These are phyloP conservation scores for Aspergillus cavernicola DNA, from an alignment of 495 filamentous ascomycete genomes.

Conservation along the genomic window DNA sequence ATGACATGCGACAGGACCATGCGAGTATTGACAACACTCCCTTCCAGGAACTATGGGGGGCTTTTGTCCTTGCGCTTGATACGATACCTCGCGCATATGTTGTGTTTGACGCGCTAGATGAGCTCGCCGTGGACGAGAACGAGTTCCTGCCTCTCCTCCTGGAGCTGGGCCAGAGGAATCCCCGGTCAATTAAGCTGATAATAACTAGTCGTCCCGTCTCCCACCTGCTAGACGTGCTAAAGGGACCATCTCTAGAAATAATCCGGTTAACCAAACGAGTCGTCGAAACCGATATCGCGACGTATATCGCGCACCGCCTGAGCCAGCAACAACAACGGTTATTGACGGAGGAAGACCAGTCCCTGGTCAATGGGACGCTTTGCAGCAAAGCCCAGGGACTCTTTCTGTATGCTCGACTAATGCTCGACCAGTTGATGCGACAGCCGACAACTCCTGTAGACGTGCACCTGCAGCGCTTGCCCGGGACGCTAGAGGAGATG, in stretches of 20 bases:
- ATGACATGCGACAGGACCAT: too few species aligned
- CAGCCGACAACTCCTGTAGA: neutral
- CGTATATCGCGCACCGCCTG: constrained; percentile 30
- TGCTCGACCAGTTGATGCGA: constrained; percentile 37
- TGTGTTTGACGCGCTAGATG: too few species aligned
- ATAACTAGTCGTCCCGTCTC: constrained; percentile 39
- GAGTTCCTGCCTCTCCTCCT: constrained; percentile 13
- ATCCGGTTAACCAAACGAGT: constrained; percentile 30
- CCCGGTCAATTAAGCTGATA: constrained; percentile 37
- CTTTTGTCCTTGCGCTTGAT: too few species aligned
- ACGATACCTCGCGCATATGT: too few species aligned
- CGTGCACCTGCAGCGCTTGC: too few species aligned
- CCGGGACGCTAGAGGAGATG: too few species aligned
- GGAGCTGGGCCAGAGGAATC: constrained; percentile 29
- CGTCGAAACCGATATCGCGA: constrained; percentile 36
- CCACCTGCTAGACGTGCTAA: constrained; percentile 4
- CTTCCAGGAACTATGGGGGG: too few species aligned
- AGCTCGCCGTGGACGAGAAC: too few species aligned
- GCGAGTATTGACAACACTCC: too few species aligned
- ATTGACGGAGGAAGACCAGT: too few species aligned
- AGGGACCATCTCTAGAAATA: constrained; percentile 9
- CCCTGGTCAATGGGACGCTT: neutral
- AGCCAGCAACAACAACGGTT: neutral
- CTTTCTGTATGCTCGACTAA: constrained; percentile 36
- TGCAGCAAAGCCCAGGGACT: neutral